Conservation (phyloP, 495 filamentous ascomycete genomes). For the Xylaria grammica region DNA sequence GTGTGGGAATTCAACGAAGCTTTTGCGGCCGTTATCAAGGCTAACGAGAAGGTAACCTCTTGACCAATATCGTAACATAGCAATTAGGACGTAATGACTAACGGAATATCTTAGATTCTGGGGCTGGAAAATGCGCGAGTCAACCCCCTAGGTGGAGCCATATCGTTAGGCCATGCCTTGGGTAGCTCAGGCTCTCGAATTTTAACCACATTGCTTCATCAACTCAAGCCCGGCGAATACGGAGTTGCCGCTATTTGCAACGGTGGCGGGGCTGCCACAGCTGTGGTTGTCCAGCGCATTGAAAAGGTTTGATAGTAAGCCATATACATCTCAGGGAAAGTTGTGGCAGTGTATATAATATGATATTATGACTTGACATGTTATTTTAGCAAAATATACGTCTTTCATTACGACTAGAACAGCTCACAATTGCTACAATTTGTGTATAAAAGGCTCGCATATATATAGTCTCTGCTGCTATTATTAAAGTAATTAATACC, state of each 20-base stretch:
- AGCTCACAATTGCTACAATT: no score
- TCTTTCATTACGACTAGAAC: no score
- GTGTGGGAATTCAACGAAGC: conserved; percentile 99
- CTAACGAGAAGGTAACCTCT: conserved; percentile 78
- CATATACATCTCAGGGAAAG: background rate
- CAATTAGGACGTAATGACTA: conserved; percentile 26
- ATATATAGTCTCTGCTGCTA: no score
- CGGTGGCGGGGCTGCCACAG: conserved; percentile 89
- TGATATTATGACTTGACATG: background rate
- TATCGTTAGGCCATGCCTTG: conserved; percentile 90
- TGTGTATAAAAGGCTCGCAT: no score
- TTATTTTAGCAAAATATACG: background rate
- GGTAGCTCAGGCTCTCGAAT: conserved; percentile 95
- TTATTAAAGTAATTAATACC: no score
- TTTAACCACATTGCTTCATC: conserved; percentile 86
- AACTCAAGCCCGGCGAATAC: conserved; percentile 88
- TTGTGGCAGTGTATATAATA: background rate
- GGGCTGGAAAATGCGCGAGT: conserved; percentile 77
- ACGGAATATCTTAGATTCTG: conserved; percentile 64
- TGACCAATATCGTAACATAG: background rate
- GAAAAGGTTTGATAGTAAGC: conserved; percentile 55
- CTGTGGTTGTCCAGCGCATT: conserved; percentile 89
- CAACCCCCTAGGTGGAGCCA: conserved; percentile 89
- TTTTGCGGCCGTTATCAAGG: conserved; percentile 94
- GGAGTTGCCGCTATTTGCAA: conserved; percentile 97